Evolutionary conservation across 148 eudicot genomes (phyloP).

Genomic region (Nepenthes gracilis): DNA sequence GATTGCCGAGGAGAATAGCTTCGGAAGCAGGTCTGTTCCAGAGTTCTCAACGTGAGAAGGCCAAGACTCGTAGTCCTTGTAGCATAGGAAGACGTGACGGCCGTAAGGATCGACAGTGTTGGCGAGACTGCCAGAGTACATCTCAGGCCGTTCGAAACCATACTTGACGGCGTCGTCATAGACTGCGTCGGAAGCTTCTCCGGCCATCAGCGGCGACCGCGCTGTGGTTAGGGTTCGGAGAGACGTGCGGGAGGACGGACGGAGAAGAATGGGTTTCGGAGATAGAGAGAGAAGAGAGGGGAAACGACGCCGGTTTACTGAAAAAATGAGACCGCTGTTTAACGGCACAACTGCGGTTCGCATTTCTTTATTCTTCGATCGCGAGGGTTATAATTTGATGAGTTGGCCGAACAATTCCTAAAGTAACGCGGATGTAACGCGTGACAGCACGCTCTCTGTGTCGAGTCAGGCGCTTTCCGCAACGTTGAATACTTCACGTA

Average conservation of each 20-base stretch:
- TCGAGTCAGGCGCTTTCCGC: too few relatives aligned
- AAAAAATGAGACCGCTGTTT: neutral
- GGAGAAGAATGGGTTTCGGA: neutral
- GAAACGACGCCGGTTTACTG: neutral
- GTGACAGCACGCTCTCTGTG: too few relatives aligned
- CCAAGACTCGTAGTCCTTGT: conserved; percentile 45
- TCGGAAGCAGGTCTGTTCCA: conserved; percentile 61
- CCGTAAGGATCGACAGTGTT: conserved; percentile 48
- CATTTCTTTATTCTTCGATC: too few relatives aligned
- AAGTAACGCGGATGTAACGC: too few relatives aligned
- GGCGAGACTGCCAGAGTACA: conserved; percentile 35
- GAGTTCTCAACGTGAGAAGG: conserved; percentile 61
- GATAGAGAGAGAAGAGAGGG: neutral
- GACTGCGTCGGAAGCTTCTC: conserved; percentile 7
- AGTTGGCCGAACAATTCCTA: too few relatives aligned
- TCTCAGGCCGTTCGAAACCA: conserved; percentile 68
- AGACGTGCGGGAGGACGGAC: neutral
- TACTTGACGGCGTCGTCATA: conserved; percentile 28
- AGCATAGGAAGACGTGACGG: conserved; percentile 74
- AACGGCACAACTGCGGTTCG: too few relatives aligned
- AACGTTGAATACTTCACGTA: too few relatives aligned
- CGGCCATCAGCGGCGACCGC: conserved; percentile 1
- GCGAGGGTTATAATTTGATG: too few relatives aligned
- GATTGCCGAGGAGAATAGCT: conserved; percentile 39
- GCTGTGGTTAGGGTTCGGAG: conserved; percentile 1